These are phyloP conservation scores for Boechera stricta DNA, from an alignment of 345 rosid genomes.

Conservation along the genomic window DNA sequence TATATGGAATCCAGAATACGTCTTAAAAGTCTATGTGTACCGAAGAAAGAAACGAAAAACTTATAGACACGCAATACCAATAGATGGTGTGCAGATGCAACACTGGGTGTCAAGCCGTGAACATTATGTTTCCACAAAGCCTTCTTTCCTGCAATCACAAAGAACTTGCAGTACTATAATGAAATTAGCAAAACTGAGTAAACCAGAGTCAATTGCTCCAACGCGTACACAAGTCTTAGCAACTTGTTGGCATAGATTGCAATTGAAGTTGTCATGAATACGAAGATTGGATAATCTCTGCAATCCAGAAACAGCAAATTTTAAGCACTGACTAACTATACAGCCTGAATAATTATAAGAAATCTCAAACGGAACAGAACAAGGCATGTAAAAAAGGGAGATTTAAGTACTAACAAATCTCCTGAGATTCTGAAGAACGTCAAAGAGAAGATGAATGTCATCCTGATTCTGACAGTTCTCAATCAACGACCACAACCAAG, in stretches of 20 bases:
- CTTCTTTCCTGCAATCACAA: slow-evolving; percentile 63
- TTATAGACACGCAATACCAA: slow-evolving; percentile 55
- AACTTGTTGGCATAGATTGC: slow-evolving; percentile 83
- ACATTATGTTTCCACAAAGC: slow-evolving; percentile 81
- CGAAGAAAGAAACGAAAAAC: neutral
- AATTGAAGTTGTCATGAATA: slow-evolving; percentile 76
- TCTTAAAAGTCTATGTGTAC: neutral
- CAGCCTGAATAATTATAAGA: neutral
- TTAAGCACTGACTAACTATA: neutral
- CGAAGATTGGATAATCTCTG: slow-evolving; percentile 89
- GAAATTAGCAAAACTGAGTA: slow-evolving; percentile 48
- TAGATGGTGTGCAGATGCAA: slow-evolving; percentile 80
- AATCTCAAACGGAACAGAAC: neutral
- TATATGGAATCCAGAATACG: slow-evolving; percentile 36
- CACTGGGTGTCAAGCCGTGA: slow-evolving; percentile 71
- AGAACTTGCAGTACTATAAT: no score
- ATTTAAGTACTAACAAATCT: slow-evolving; percentile 66
- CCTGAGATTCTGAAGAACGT: slow-evolving; percentile 64
- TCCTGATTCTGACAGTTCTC: slow-evolving; percentile 64
- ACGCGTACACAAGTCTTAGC: slow-evolving; percentile 74
- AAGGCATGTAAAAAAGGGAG: neutral
- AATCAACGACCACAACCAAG: slow-evolving; percentile 85
- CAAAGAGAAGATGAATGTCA: slow-evolving; percentile 76
- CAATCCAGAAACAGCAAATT: slow-evolving; percentile 32
- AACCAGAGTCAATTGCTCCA: slow-evolving; percentile 80